Percentiles rank a stretch among this genome's conserved stretches.
Evolutionary conservation across 2,329 filamentous ascomycete species (phyloP).

Genomic region (Aphanocladium album): DNA sequence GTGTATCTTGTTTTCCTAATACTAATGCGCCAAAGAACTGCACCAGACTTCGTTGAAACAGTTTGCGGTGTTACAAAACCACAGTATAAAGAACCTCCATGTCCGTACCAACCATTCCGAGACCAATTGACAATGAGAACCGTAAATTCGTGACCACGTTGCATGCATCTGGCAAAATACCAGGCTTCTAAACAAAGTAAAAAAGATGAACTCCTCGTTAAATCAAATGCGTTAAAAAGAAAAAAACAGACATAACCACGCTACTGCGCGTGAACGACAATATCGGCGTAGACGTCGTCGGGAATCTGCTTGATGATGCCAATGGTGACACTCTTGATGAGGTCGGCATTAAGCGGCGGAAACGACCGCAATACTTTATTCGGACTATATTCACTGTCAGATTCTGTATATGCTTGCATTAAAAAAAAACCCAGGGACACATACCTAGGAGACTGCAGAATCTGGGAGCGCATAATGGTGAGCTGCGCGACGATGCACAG

Average conservation of each 20-base stretch:
- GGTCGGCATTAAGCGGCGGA: slow-evolving; percentile 74
- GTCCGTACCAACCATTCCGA: not conserved
- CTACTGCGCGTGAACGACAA: slow-evolving; percentile 78
- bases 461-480: slow-evolving; percentile 77
- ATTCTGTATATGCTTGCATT: not conserved
- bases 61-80: too few relatives aligned
- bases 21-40: too few relatives aligned
- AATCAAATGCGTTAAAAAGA: not conserved
- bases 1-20: too few relatives aligned
- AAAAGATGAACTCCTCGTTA: slow-evolving; percentile 1
- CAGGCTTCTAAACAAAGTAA: not conserved
- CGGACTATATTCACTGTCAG: slow-evolving; percentile 53
- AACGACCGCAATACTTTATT: slow-evolving; percentile 89
- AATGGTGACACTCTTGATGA: slow-evolving; percentile 79
- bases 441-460: slow-evolving; percentile 80
- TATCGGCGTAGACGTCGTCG: slow-evolving; percentile 82
- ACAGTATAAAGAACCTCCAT: too few relatives aligned
- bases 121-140: not conserved
- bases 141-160: slow-evolving; percentile 2
- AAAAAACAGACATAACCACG: not conserved
- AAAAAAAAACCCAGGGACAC: slow-evolving; percentile 18
- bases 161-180: not conserved
- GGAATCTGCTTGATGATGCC: slow-evolving; percentile 87
- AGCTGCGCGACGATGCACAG: slow-evolving; percentile 95
- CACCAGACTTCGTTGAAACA: too few relatives aligned